A percentile compares a stretch with the other conserved stretches of the same genome.
Conservation (phyloP, 768 basidiomycete species). For the Boletus pseudo-olivaceus region DNA sequence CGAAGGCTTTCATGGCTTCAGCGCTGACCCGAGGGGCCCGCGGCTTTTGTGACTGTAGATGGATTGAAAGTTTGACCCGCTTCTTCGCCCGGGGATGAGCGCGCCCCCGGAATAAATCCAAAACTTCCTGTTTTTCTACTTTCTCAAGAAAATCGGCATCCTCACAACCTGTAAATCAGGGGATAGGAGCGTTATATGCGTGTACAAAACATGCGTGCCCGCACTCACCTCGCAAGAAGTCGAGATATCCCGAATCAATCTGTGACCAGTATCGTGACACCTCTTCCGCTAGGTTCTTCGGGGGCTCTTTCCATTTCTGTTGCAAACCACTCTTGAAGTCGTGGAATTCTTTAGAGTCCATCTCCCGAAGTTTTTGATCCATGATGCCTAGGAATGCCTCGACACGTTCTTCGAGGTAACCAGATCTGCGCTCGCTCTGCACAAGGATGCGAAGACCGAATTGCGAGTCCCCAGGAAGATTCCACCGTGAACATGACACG, state of each 20-base stretch:
- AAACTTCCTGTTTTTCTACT: conserved; percentile 72
- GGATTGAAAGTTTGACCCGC: conserved; percentile 82
- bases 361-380: conserved; percentile 60
- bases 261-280: conserved; percentile 61
- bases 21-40: conserved; percentile 58
- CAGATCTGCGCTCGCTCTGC: conserved; percentile 81
- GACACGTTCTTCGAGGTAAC: conserved; percentile 81
- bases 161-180: conserved; percentile 51
- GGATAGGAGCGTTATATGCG: background rate
- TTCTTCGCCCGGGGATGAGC: conserved; percentile 66
- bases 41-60: conserved; percentile 69
- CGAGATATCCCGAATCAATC: conserved; percentile 76
- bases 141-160: conserved; percentile 64
- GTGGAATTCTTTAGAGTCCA: conserved; percentile 69
- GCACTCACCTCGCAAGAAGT: conserved; percentile 79
- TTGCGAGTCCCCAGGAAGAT: conserved; percentile 60
- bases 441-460: conserved; percentile 79
- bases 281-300: conserved; percentile 89
- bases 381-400: conserved; percentile 83
- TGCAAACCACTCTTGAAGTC: conserved; percentile 77
- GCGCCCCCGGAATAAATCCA: conserved; percentile 62
- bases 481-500: conserved; percentile 60
- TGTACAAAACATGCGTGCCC: background rate
- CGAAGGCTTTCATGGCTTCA: conserved; percentile 61
- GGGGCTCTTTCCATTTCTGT: conserved; percentile 77